Evolutionary conservation across 805 yeast genomes (phyloP).

Genomic region (Helenozyma baotianmanensis): DNA sequence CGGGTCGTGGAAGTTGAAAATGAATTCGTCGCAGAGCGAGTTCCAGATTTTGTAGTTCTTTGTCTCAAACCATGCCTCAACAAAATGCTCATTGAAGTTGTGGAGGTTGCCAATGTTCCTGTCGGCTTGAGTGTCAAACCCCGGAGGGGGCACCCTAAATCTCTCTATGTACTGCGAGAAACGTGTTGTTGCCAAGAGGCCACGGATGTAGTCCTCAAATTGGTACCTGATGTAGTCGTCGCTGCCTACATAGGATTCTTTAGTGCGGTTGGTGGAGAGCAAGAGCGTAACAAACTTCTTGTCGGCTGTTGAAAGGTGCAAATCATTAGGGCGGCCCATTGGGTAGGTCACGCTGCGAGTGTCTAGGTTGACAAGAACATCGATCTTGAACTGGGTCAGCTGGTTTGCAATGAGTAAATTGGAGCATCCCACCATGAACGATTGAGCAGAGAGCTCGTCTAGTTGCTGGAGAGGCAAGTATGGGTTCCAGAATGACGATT

Average conservation of each 20-base stretch:
- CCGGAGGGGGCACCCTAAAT: conserved; percentile 38
- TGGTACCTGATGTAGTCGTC: conserved; percentile 86
- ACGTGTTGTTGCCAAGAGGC: conserved; percentile 68
- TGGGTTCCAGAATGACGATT: conserved; percentile 86
- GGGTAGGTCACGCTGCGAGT: conserved; percentile 43
- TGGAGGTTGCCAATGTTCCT: conserved; percentile 23
- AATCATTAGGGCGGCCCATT: conserved; percentile 29
- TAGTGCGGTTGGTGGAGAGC: conserved; percentile 34
- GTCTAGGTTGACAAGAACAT: conserved; percentile 72
- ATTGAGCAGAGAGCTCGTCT: conserved; percentile 62
- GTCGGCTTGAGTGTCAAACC: conserved; percentile 21
- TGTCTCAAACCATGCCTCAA: conserved; percentile 30
- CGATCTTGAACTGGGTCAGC: conserved; percentile 53
- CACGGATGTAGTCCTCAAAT: conserved; percentile 85
- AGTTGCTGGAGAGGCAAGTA: conserved; percentile 92
- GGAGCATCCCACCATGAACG: conserved; percentile 81
- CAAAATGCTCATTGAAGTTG: conserved; percentile 29
- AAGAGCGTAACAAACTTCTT: conserved; percentile 69
- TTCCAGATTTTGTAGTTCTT: conserved; percentile 39
- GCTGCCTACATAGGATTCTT: conserved; percentile 32
- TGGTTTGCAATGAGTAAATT: conserved; percentile 74
- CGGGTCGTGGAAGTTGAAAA: conserved; percentile 41
- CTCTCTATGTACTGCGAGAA: conserved; percentile 52
- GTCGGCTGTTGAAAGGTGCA: conserved; percentile 45
- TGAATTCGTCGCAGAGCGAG: conserved; percentile 37